Evolutionary conservation across 352 stramenopile genomes (phyloP), one percentile per base, ranked within the genome.

Genomic region (Pythium graminicola): DNA sequence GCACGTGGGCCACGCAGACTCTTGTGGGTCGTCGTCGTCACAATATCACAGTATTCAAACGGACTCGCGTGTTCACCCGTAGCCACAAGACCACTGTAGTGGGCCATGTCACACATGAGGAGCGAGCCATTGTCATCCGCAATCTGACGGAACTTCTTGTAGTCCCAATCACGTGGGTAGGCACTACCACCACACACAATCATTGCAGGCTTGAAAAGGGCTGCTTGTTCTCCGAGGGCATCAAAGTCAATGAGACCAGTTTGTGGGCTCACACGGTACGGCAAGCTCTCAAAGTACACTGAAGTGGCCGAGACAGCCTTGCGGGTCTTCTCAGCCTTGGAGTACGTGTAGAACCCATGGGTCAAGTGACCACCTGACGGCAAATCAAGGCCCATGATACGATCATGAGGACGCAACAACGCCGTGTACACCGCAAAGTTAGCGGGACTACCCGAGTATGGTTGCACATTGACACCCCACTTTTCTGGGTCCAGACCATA

Each of bases 11-110:
- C 97, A 55, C 97, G 85, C 22, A 99, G 82, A 55, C 90, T 98
- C 80, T 99, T 99, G 86, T 99, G 97, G 35, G 96, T 99, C 32
- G 97, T 99, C 14, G 97, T 99, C 28, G 96, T 99, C 27, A 99
- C 97, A 42, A 99, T 95, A 69, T 99, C 97, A 1, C 92, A 90
- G 65, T 95, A 97, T 42, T 98, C 89, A 59, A 99, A 99, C 22
- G 96, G 97, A 23, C 89, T 96, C 1, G 96, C 96, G 51, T 99
- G 96, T 8, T 98, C 93, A 36, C 94, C 87, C 17, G 83, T 86
- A 6, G 96, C 89, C 33, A 99, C 94, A 20, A 99, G 81, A 33
- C 97, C 97, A 22, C 86, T 98, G 76, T 99, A 99, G 78, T 99
- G 97, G 26, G 97, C 97, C 97, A 99, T 99, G 70, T 99, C 97